Evolutionary conservation across 2,329 filamentous ascomycete genomes (phyloP), one percentile per base, ranked within the genome.

Genomic region (Botrytis medusae): DNA sequence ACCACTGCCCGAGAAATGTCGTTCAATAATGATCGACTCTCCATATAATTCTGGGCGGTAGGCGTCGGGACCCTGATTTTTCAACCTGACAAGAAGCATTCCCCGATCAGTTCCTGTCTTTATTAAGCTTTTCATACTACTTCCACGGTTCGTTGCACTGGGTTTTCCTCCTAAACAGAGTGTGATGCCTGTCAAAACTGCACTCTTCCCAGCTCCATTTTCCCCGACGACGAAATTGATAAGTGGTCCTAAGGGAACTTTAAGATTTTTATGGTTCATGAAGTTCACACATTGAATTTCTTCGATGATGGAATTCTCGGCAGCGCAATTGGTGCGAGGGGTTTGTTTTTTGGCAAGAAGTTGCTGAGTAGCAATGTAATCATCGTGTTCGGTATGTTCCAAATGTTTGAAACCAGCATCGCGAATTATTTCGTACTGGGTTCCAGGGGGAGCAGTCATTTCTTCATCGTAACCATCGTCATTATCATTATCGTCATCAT

Each of bases 181-280:
- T 0, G 94, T 97, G 76, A 99, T 89, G 7, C 94, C 96, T 0
- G 96, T 98, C 42, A 99, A 84, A 22, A 98, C 92, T 4, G 96
- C 96, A 81, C 96, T 99, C 84, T 99, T 99, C 51, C 96, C 96
- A 81, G 95, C 98, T 46, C 96, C 96, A 81, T 99, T 99, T 82
- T 97, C 94, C 25, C 96, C 96, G 72, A 98, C 95, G 75, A 99
- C 95, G 83, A 99, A 99, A 83, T 99, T 99, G 82, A 99, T 97
- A 54, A 98, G 85, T 0, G 96, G 96, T 0, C 96, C 96, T n/a
- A 99, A 86, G 73, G 92, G 88, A 74, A 97, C 92, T 61, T 92
- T 89, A 29, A 98, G 87, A 72, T 91, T 90, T 62, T 90, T 86
- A 81, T 99, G 96, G 79, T 95, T 98, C 96, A 98, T 98, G 83